Base-by-base conservation (phyloP, 768 basidiomycete genomes). In the Phaeotremella fagi region DNA sequence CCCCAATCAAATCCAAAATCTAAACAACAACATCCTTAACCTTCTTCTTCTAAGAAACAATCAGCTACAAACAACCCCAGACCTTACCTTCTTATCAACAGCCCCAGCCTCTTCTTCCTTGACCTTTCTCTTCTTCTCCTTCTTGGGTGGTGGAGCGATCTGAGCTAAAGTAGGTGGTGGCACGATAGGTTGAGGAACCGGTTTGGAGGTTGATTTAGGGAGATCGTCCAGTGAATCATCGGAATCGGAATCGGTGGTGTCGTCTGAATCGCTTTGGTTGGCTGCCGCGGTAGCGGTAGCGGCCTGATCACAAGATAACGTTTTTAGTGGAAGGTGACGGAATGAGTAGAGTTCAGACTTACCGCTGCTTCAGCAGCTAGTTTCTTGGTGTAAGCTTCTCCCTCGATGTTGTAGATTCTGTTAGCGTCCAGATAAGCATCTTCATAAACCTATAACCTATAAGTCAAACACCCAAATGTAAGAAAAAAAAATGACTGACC, bases 331-430 rank as follows among this genome's bases (percentile, higher is more conserved):
- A 20, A 20, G 25, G 18, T 48, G 11, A 31, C 36, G 22, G 31
- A 20, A 22, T 29, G 29, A n/a, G 20, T 27, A 31, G 24, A 26
- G 16, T 6, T n/a, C 1, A 29, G 26, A n/a, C 24, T 20, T 15
- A 44, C 54, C 24, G 15, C 47, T 45, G 24, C 33, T 46, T 28
- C 35, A 23, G 25, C 31, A 12, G 50, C 46, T 1, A 42, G 23
- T 25, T 45, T 53, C 36, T n/a, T 46, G 52, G 58, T 56, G 47
- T 62, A 60, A 16, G 48, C 55, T 15, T 53, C 79, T 70, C 87
- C 83, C 42, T 84, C 80, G 28, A 77, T 77, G 7, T 82, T 79
- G 66, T 86, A 90, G 31, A 78, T 76, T 54, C 79, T 78, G 69
- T 87, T 87, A n/a, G 82, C 83, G 31, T 69, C 78, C 12, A 76